Evolutionary conservation across 2,329 filamentous ascomycete genomes (phyloP).

Genomic region (Aureobasidium leucospermi): DNA sequence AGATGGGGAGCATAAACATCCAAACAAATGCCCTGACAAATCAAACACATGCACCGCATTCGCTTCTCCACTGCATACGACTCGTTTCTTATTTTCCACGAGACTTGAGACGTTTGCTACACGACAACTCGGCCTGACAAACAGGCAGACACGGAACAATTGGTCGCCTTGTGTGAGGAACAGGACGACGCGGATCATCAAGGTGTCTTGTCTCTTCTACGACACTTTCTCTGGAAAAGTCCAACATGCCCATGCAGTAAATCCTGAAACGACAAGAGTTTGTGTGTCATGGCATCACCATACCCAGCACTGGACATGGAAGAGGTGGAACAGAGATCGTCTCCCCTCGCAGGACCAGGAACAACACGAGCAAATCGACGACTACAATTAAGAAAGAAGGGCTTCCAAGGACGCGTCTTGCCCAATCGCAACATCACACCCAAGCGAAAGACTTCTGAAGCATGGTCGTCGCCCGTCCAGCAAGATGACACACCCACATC

Average conservation of each 20-base stretch:
- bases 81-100: neutral
- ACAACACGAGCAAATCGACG: slow-evolving; percentile 22
- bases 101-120: neutral
- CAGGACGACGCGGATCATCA: neutral
- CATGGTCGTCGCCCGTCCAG: slow-evolving; percentile 14
- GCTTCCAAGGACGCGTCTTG: slow-evolving; percentile 26
- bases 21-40: neutral
- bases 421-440: slow-evolving; percentile 27
- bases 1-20: neutral
- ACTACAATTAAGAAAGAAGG: slow-evolving; percentile 29
- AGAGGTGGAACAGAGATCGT: neutral
- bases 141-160: neutral
- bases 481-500: slow-evolving; percentile 21
- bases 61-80: neutral
- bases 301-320: neutral
- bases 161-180: neutral
- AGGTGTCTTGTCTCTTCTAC: neutral
- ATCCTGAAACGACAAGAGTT: neutral
- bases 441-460: slow-evolving; percentile 17
- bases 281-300: neutral
- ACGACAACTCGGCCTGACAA: neutral
- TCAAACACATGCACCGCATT: neutral
- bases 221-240: neutral
- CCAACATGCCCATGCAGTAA: neutral
- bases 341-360: slow-evolving; percentile 17